These are phyloP conservation scores for Laetiporus sulphureus DNA, from an alignment of 1,284 basidiomycete genomes.

Conservation along the genomic window DNA sequence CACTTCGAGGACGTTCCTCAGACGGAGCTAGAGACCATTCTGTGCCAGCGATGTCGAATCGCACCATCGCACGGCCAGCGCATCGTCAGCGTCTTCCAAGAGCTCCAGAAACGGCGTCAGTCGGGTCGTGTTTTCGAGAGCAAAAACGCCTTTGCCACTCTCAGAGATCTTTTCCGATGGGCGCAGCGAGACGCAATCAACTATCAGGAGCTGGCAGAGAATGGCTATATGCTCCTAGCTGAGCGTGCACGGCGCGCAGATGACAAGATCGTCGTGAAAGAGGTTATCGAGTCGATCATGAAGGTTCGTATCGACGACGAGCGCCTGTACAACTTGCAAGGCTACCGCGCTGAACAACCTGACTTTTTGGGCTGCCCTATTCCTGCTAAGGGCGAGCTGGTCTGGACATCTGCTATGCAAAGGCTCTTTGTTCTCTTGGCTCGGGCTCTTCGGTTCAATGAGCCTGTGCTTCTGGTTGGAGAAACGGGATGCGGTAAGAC, in stretches of 20 bases:
- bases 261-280: slow-evolving; percentile 86
- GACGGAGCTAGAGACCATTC: slow-evolving; percentile 87
- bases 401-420: slow-evolving; percentile 94
- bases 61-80: slow-evolving; percentile 89
- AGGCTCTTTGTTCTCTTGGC: slow-evolving; percentile 83
- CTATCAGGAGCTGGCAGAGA: slow-evolving; percentile 91
- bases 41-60: slow-evolving; percentile 85
- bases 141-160: slow-evolving; percentile 93
- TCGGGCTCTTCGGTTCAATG: slow-evolving; percentile 82
- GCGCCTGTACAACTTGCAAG: slow-evolving; percentile 60
- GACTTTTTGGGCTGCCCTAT: slow-evolving; percentile 51
- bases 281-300: slow-evolving; percentile 89
- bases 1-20: slow-evolving; percentile 98
- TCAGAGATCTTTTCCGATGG: slow-evolving; percentile 98
- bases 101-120: slow-evolving; percentile 90
- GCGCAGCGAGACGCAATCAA: slow-evolving; percentile 84
- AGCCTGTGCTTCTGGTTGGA: slow-evolving; percentile 96
- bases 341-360: slow-evolving; percentile 35
- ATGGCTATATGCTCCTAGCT: slow-evolving; percentile 97
- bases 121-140: slow-evolving; percentile 93
- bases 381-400: slow-evolving; percentile 48
- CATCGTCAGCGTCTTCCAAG: slow-evolving; percentile 90
- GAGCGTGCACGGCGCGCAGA: slow-evolving; percentile 84
- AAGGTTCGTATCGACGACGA: slow-evolving; percentile 79
- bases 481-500: slow-evolving; percentile 99